Base-by-base conservation (phyloP, 2,329 filamentous ascomycete genomes). In the Colletotrichum sp. region DNA sequence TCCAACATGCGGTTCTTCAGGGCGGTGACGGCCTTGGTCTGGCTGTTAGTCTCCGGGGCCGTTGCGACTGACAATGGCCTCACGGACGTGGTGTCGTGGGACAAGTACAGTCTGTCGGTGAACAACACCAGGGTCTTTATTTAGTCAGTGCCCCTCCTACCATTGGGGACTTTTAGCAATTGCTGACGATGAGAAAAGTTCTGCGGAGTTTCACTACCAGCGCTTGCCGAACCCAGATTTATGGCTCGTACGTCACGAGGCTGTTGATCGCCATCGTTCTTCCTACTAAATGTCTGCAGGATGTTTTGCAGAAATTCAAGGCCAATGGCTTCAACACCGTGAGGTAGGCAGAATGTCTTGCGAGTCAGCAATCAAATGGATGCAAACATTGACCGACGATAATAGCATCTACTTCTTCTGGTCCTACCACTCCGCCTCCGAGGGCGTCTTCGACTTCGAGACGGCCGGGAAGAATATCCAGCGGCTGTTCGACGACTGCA, bases 241-340 rank as follows among this genome's bases (percentile, higher is more conserved):
- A 0, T 89, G 93, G 87, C 87, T 94, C 10, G 95, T 84, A 73
- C 64, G 69, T 68, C 55, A 13, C 6, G 1, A 10, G 3, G 8
- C 24, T 30, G 8, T n/a, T 6, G 44, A 30, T 15, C 8, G 6
- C 16, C 9, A 16, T 16, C 13, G 12, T 62, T 18, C 52, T 16
- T 5, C 15, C 8, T 57, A 22, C 52, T 75, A 26, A 75, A n/a
- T n/a, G 12, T 12, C 8, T 24, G 7, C 80, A 80, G 39, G 94
- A 96, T 78, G 82, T 96, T 4, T 93, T 98, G 78, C 93, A 97
- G 80, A 98, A 98, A 84, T 92, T 97, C 83, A 96, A 94, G 83
- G 93, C 94, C 1, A 85, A 95, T 3, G 95, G 95, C 0, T 96
- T 95, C 85, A 96, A 94, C 79, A 90, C 91, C 67, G 93, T 96